A percentile compares a stretch with the other conserved stretches of the same genome.
These are phyloP conservation scores for Monsonia emarginata DNA, from an alignment of 441 rosid genomes.

Conservation along the genomic window DNA sequence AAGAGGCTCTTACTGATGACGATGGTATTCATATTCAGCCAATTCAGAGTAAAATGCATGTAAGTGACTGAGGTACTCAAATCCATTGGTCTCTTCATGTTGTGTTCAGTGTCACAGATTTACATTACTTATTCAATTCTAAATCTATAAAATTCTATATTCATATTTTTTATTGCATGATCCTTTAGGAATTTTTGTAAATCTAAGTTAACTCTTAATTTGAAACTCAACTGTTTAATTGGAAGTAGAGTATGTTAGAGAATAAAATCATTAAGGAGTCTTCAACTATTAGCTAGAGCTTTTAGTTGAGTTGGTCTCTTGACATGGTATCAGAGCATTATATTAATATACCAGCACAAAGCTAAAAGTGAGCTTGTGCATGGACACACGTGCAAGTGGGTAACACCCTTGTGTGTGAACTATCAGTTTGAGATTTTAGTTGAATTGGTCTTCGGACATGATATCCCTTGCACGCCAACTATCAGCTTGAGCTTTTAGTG, in stretches of 20 bases:
- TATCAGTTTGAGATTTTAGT: too few species aligned
- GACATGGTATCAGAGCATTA: too few species aligned
- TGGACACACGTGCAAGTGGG: too few species aligned
- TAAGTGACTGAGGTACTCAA: conserved; percentile 37
- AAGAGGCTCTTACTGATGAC: conserved; percentile 55
- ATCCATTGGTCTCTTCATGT: conserved; percentile 2
- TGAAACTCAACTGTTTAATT: not conserved
- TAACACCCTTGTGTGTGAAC: too few species aligned
- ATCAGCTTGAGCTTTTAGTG: too few species aligned
- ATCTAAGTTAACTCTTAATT: not conserved
- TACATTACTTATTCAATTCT: not conserved
- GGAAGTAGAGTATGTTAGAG: not conserved
- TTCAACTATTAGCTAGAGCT: too few species aligned
- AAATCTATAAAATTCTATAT: not conserved
- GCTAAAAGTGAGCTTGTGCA: too few species aligned
- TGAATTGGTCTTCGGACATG: too few species aligned
- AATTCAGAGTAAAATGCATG: conserved; percentile 40
- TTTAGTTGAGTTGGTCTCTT: too few species aligned
- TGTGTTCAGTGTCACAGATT: not conserved
- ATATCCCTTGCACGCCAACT: too few species aligned
- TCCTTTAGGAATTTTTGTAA: not conserved
- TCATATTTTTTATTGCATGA: not conserved
- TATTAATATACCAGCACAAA: too few species aligned
- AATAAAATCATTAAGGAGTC: too few species aligned
- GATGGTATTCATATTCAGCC: conserved; percentile 46